phyloP scores from a whole-genome alignment of 805 yeast species.

The Metschnikowia cubensis region DNA sequence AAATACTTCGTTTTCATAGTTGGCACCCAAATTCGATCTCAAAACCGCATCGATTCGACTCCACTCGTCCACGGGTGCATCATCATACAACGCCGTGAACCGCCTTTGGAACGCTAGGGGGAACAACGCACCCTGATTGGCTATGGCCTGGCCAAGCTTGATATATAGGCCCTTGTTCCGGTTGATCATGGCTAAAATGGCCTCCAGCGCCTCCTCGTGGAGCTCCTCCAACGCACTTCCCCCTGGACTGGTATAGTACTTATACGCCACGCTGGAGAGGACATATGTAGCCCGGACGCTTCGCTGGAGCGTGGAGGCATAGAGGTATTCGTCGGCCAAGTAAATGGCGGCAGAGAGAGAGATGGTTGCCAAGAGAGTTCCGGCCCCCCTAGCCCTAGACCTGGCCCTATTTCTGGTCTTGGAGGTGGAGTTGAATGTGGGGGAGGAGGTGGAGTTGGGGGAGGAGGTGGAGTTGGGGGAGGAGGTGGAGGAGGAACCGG shows the following conservation, averaged over 20 bases:
- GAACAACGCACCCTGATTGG: constrained; percentile 66
- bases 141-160: constrained; percentile 75
- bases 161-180: constrained; percentile 52
- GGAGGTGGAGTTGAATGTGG: too few relatives aligned
- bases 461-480: too few relatives aligned
- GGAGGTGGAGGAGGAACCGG: too few relatives aligned
- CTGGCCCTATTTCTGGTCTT: too few relatives aligned
- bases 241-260: constrained; percentile 49
- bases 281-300: constrained; percentile 48
- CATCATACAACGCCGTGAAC: constrained; percentile 58
- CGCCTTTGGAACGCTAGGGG: constrained; percentile 61
- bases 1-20: constrained; percentile 40
- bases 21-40: constrained; percentile 36
- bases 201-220: constrained; percentile 55
- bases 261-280: constrained; percentile 50
- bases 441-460: too few relatives aligned
- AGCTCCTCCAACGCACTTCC: constrained; percentile 40
- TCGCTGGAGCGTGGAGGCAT: constrained; percentile 50
- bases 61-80: constrained; percentile 63
- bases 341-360: constrained; percentile 18
- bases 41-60: constrained; percentile 38
- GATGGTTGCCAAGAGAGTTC: background rate
- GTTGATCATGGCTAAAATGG: constrained; percentile 26
- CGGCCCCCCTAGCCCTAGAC: too few relatives aligned
- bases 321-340: constrained; percentile 33